Conservation (phyloP, 129 eudicot genomes). For the Artemisia argyi region DNA sequence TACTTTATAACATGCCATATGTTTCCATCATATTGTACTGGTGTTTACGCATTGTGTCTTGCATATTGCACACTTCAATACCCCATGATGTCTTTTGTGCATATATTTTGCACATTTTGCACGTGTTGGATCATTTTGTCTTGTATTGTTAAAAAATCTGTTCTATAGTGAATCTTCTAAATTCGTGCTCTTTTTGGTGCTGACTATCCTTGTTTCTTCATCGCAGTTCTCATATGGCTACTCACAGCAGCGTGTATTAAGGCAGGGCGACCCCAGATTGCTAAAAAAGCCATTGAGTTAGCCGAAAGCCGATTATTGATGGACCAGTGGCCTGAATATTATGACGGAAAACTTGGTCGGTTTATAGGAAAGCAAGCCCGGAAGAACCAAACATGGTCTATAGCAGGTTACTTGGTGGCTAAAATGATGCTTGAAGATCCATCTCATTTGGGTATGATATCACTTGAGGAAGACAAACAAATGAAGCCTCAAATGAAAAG, state of each 20-base stretch:
- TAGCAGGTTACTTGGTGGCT: constrained; percentile 93
- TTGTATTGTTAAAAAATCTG: neutral
- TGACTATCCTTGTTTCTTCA: neutral
- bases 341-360: constrained; percentile 86
- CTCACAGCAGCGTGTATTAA: constrained; percentile 87
- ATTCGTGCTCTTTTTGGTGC: neutral
- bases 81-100: neutral
- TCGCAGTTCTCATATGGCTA: constrained; percentile 83
- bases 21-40: neutral
- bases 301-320: constrained; percentile 70
- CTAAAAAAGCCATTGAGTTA: constrained; percentile 74
- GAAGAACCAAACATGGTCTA: constrained; percentile 91
- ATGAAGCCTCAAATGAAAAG: constrained; percentile 82
- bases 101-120: no score
- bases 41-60: neutral
- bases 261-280: constrained; percentile 88
- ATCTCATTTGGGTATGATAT: constrained; percentile 91
- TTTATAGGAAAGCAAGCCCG: constrained; percentile 90
- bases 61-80: neutral
- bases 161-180: neutral
- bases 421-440: constrained; percentile 98
- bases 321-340: constrained; percentile 93
- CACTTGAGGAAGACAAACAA: constrained; percentile 92
- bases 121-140: neutral
- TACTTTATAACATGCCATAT: neutral